A percentile compares a stretch with the other conserved stretches of the same genome.
Evolutionary conservation across 2,329 filamentous ascomycete genomes (phyloP).

Genomic region (Fusarium lyarnte): DNA sequence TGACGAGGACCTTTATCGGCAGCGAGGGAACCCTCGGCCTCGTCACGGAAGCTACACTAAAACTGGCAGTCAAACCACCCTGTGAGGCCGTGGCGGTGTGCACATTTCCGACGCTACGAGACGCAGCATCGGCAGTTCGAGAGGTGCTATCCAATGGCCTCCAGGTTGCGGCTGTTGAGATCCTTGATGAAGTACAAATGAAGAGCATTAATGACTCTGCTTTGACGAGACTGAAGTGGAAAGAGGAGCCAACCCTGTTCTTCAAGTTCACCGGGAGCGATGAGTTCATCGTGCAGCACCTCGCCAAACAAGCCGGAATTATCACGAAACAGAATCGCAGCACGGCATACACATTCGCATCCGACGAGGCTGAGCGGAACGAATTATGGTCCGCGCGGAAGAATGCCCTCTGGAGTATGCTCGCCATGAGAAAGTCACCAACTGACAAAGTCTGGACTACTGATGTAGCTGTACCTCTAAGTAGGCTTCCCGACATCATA

Average conservation of each 20-base stretch:
- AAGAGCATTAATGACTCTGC: constrained; percentile 79
- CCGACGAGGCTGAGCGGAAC: constrained; percentile 73
- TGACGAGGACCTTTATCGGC: constrained; percentile 83
- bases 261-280: constrained; percentile 88
- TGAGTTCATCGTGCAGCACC: constrained; percentile 78
- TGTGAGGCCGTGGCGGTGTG: constrained; percentile 82
- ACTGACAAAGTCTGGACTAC: constrained; percentile 66
- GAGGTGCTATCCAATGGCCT: constrained; percentile 77
- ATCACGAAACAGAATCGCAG: constrained; percentile 65
- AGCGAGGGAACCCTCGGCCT: constrained; percentile 84
- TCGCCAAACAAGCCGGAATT: constrained; percentile 76
- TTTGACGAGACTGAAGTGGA: constrained; percentile 74
- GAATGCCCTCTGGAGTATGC: constrained; percentile 83
- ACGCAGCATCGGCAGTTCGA: constrained; percentile 77
- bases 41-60: constrained; percentile 74
- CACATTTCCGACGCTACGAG: constrained; percentile 78
- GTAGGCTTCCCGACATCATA: constrained; percentile 75
- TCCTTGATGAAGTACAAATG: constrained; percentile 92
- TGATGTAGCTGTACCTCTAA: constrained; percentile 84
- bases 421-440: constrained; percentile 66
- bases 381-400: constrained; percentile 84
- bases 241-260: constrained; percentile 80
- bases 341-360: constrained; percentile 75
- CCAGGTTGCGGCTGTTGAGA: constrained; percentile 80
- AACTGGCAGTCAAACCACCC: constrained; percentile 79